Evolutionary conservation across 192 early-diverging fungal species (phyloP).

Genomic region (Umbelopsis sp.): DNA sequence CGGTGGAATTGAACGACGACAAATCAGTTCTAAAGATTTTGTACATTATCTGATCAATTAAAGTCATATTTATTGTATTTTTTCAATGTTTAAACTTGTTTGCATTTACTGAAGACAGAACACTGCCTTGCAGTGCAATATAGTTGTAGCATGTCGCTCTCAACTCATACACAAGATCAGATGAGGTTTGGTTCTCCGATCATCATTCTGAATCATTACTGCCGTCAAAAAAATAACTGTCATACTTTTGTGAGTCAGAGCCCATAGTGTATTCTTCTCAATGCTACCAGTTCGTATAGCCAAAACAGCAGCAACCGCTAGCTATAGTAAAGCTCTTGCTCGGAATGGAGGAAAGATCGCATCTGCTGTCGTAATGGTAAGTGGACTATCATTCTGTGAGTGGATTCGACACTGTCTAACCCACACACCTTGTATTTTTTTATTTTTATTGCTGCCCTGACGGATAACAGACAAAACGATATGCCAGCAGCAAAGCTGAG

Average conservation of each 20-base stretch:
- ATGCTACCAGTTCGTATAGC: conserved; percentile 3
- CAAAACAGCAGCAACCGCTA: background rate
- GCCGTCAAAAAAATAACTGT: background rate
- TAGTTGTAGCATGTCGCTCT: background rate
- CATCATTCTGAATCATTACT: background rate
- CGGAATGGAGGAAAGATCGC: background rate
- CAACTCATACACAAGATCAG: background rate
- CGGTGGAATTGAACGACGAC: too few species aligned
- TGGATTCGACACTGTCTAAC: background rate
- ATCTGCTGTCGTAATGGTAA: background rate
- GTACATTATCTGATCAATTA: too few species aligned
- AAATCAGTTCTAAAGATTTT: too few species aligned
- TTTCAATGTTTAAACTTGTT: too few species aligned
- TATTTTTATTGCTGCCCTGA: background rate
- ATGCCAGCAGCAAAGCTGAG: background rate
- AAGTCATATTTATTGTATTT: background rate
- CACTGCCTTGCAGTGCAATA: background rate
- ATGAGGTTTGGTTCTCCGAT: conserved; percentile 15
- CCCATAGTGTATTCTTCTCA: background rate
- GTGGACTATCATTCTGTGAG: background rate
- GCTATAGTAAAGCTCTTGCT: background rate
- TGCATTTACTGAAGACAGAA: background rate
- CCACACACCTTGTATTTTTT: background rate
- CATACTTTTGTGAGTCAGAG: background rate
- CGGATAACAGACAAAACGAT: background rate